These are phyloP conservation scores for Curvularia hawaiiensis DNA, from an alignment of 2,329 filamentous ascomycete genomes.

Conservation along the genomic window DNA sequence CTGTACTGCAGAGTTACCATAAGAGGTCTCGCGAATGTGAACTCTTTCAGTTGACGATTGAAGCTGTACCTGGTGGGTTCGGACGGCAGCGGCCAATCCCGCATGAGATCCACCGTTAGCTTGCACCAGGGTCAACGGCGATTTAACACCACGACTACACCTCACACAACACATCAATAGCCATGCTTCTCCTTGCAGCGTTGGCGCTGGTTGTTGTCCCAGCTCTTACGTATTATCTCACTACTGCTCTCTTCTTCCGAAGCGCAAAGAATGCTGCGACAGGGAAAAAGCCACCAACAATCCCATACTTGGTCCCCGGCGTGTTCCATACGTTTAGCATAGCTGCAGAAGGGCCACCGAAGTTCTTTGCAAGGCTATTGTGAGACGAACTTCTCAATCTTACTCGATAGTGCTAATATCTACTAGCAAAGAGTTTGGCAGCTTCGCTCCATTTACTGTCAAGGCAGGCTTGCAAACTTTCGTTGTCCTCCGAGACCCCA, in stretches of 20 bases:
- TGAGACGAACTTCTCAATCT: constrained; percentile 7
- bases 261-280: constrained; percentile 15
- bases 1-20: neutral
- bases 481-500: constrained; percentile 28
- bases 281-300: constrained; percentile 26
- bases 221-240: constrained; percentile 31
- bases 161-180: neutral
- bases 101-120: constrained; percentile 4
- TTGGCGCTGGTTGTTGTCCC: constrained; percentile 13
- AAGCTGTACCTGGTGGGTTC: neutral
- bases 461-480: constrained; percentile 26
- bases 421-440: constrained; percentile 31
- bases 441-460: constrained; percentile 30
- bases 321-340: constrained; percentile 29
- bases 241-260: constrained; percentile 26
- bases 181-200: constrained; percentile 8
- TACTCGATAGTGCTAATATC: constrained; percentile 6
- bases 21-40: neutral
- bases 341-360: constrained; percentile 24
- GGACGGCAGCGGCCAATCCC: neutral
- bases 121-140: constrained; percentile 1
- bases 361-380: constrained; percentile 34
- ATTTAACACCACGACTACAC: constrained; percentile 4
- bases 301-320: constrained; percentile 32
- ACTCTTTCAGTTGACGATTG: neutral